phyloP scores from a whole-genome alignment of 192 early-diverging fungal species.

The Coemansia sp. region DNA sequence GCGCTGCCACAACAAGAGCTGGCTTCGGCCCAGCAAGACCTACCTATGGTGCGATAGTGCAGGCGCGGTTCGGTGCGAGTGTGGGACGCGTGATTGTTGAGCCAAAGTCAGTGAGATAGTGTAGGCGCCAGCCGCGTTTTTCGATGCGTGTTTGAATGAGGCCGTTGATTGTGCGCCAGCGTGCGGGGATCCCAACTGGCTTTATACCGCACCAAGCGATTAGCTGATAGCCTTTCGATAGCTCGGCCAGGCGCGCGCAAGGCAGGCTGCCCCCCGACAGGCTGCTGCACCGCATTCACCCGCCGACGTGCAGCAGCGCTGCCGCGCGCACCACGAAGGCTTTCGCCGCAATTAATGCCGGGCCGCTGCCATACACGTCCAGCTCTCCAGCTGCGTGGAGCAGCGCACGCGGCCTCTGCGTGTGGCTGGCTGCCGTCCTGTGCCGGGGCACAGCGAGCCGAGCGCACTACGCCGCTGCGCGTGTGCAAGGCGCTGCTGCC shows the following conservation, averaged over 20 bases:
- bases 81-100: background rate
- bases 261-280: background rate
- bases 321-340: background rate
- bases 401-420: slow-evolving; percentile 9
- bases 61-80: background rate
- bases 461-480: background rate
- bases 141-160: background rate
- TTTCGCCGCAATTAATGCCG: slow-evolving; percentile 6
- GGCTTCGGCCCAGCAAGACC: background rate
- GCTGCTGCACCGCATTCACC: background rate
- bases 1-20: background rate
- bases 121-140: background rate
- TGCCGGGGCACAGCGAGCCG: slow-evolving; percentile 4
- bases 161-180: background rate
- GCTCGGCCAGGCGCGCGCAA: background rate
- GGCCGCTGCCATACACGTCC: background rate
- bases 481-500: background rate
- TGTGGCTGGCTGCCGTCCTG: slow-evolving; percentile 9
- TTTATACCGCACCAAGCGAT: background rate
- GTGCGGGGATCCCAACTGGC: background rate
- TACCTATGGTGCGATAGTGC: background rate
- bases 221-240: background rate
- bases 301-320: background rate
- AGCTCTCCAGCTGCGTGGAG: slow-evolving; percentile 7
- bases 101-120: background rate